Evolutionary conservation across 2,329 filamentous ascomycete species (phyloP).

Genomic region (Periconia digitata): DNA sequence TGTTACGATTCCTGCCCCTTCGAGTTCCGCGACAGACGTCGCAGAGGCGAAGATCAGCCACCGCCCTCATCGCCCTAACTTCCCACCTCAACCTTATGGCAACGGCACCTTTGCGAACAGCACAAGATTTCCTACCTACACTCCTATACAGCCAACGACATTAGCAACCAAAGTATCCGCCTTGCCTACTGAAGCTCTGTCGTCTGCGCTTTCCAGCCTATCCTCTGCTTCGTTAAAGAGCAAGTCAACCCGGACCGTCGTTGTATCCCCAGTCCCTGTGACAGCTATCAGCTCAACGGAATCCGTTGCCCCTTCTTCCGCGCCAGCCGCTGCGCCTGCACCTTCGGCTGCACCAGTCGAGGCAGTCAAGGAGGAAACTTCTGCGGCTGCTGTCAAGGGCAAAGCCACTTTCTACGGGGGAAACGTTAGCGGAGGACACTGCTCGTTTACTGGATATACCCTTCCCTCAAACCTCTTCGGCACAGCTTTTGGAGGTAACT

Average conservation of each 20-base stretch:
- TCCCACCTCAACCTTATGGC: constrained; percentile 7
- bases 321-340: constrained; percentile 10
- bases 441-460: constrained; percentile 65
- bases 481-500: constrained; percentile 63
- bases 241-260: constrained; percentile 15
- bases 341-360: constrained; percentile 6
- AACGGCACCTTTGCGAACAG: constrained; percentile 12
- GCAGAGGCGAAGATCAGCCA: neutral
- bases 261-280: constrained; percentile 13
- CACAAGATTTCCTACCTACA: constrained; percentile 1
- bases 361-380: neutral
- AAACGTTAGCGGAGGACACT: constrained; percentile 59
- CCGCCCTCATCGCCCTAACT: neutral
- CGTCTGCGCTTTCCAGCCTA: neutral
- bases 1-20: constrained; percentile 22
- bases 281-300: constrained; percentile 1
- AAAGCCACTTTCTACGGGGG: constrained; percentile 43
- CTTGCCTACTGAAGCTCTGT: neutral
- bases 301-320: constrained; percentile 6
- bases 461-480: constrained; percentile 62
- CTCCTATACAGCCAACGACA: constrained; percentile 6
- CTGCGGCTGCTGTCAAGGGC: constrained; percentile 14
- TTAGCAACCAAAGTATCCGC: constrained; percentile 2
- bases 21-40: constrained; percentile 2
- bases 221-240: constrained; percentile 2